Evolutionary conservation across 345 rosid genomes (phyloP), one percentile per base, ranked within the genome.

Genomic region (Lumnitzera littorea): DNA sequence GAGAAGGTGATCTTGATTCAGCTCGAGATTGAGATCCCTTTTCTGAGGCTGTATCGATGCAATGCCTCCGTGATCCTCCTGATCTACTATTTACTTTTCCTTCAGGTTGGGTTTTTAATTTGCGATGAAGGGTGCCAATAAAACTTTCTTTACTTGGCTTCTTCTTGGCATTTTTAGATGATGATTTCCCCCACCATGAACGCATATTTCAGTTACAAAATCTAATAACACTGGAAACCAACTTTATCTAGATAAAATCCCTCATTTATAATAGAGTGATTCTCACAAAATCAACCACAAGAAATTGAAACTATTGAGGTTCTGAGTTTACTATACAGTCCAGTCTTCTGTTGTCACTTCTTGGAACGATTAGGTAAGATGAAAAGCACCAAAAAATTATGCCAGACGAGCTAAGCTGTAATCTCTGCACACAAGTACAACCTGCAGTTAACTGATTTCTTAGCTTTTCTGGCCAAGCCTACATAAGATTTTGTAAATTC

Each of bases 151-250:
- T 89, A 70, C 72, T 75, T 29, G 72, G 52, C 74, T 89, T 89
- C 84, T 81, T 87, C 75, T 89, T 89, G 36, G 81, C 81, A 66
- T 83, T 88, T 74, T 87, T 89, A 1, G 85, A 81, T 27, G 89
- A 83, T 55, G 80, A 65, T 72, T 80, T 87, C 51, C 78, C 83
- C 91, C 95, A 89, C 96, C 92, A 78, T 61, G 84, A 70, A 74
- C 74, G 89, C 89, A 83, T 83, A 60, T 66, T 74, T 58, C 53
- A 51, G 24, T 48, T 58, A 25, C 46, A 36, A 8, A 60, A 20
- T 29, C 50, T 67, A 12, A 63, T 48, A 24, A 60, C 43, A 0
- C 24, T 27, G 46, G 55, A 5, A 50, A 15, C 23, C 24, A 31
- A 49, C 43, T 49, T 49, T 31, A 61, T 24, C 29, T 14, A 61